Conservation (phyloP, 2,329 filamentous ascomycete genomes). For the Nannizziopsis barbatae region DNA sequence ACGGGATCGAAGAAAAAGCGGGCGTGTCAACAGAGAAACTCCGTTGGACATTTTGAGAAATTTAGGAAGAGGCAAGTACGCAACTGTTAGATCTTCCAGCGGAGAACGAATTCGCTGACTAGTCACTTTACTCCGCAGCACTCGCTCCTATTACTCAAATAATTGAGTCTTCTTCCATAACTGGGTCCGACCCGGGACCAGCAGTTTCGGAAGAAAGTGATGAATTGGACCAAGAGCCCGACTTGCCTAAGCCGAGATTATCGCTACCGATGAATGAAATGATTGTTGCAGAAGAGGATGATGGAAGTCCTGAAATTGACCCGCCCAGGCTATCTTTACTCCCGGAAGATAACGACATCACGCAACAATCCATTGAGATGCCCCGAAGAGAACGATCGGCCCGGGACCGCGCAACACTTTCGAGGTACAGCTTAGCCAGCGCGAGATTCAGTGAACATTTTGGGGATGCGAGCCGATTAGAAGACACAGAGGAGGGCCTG, state of each 20-base stretch:
- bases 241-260: constrained; percentile 32
- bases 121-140: constrained; percentile 23
- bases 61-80: constrained; percentile 39
- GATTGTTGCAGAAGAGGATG: constrained; percentile 30
- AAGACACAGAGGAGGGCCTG: constrained; percentile 32
- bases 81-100: background rate
- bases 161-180: constrained; percentile 39
- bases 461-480: constrained; percentile 37
- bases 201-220: constrained; percentile 32
- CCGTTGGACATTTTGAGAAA: constrained; percentile 45
- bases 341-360: constrained; percentile 39
- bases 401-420: constrained; percentile 29
- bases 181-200: constrained; percentile 19
- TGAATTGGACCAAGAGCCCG: constrained; percentile 39
- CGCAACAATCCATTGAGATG: constrained; percentile 33
- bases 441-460: constrained; percentile 42
- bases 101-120: background rate
- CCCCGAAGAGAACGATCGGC: constrained; percentile 33
- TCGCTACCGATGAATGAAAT: constrained; percentile 39
- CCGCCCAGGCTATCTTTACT: constrained; percentile 34
- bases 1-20: constrained; percentile 40
- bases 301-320: constrained; percentile 28
- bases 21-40: constrained; percentile 42
- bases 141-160: constrained; percentile 40
- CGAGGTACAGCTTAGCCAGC: constrained; percentile 35